Percentiles rank a stretch among this genome's conserved stretches.
Conservation (phyloP, 495 filamentous ascomycete species). For the Cryomyces minteri region DNA sequence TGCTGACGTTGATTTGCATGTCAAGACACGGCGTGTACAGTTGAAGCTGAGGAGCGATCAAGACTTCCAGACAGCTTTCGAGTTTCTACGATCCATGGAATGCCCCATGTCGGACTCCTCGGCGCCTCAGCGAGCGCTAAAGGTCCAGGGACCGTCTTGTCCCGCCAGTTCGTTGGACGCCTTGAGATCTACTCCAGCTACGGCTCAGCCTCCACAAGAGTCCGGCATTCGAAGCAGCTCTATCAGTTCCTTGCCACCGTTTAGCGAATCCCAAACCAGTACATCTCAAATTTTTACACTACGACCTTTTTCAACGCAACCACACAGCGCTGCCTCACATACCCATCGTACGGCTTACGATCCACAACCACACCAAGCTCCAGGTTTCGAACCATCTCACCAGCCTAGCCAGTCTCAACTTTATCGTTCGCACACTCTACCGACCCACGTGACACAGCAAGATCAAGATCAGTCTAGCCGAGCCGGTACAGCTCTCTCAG, state of each 20-base stretch:
- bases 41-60: conserved; percentile 20
- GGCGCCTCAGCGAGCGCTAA: neutral
- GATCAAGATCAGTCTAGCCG: too few relatives aligned
- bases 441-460: too few relatives aligned
- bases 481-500: too few relatives aligned
- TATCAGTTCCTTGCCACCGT: neutral
- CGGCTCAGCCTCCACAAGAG: neutral
- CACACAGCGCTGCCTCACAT: too few relatives aligned
- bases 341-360: too few relatives aligned
- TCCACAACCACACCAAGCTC: too few relatives aligned
- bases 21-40: conserved; percentile 27
- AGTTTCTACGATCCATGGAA: conserved; percentile 15
- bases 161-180: neutral
- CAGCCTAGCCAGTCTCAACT: too few relatives aligned
- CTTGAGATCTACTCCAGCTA: neutral
- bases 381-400: too few relatives aligned
- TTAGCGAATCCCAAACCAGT: neutral
- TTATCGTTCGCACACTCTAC: too few relatives aligned
- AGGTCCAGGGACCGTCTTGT: neutral
- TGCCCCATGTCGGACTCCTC: conserved; percentile 10
- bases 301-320: too few relatives aligned
- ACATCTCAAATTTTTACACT: too few relatives aligned
- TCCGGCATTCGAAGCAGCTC: neutral
- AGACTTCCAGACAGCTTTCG: conserved; percentile 18
- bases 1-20: neutral